Base-by-base conservation (phyloP, 129 eudicot genomes). In the Artemisia tridentata region DNA sequence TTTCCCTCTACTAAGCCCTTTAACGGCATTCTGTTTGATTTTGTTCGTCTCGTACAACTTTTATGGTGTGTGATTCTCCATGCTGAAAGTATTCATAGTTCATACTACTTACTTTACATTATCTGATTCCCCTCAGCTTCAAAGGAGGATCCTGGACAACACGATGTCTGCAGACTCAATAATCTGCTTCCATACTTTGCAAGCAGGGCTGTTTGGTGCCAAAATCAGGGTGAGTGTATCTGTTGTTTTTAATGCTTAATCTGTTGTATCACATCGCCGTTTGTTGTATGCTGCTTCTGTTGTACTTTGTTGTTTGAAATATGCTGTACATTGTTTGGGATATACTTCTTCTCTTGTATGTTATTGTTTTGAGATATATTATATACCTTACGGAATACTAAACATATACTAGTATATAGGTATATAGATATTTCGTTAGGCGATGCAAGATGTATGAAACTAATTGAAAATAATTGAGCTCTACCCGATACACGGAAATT, bases 201-300 rank as follows among this genome's bases (percentile, higher is more conserved):
- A 47, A 16, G 57, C 63, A 12, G 3, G 55, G 16, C 46, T 50
- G 13, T 47, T 19, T 29, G 25, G 72, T 74, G 65, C 62, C 12
- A 63, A 64, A 48, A 63, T 73, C 16, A 16, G 68, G 68, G 46
- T 48, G 69, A 57, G 75, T 34, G 23, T 48, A 20, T 67, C 57
- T 60, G 43, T 61, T 68, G 45, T 76, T 5, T 34, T 34, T 18
- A 11, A 52, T 59, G 48, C 21, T 43, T 56, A n/a, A 56, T 66
- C 14, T 55, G 67, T 55, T 66, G 60, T 66, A 53, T 34, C 43
- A 34, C 21, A 65, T 64, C 43, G 54, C 59, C 21, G 63, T 53
- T 53, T 38, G 31, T 20, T 23, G 7, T 16, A 72, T 7, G 31
- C 7, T 72, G 59, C 19, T 45, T 45, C 4, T 10, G 43, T 27